Evolutionary conservation across 2,329 filamentous ascomycete species (phyloP), one percentile per base, ranked within the genome.

Genomic region (Aspergillus sojae): DNA sequence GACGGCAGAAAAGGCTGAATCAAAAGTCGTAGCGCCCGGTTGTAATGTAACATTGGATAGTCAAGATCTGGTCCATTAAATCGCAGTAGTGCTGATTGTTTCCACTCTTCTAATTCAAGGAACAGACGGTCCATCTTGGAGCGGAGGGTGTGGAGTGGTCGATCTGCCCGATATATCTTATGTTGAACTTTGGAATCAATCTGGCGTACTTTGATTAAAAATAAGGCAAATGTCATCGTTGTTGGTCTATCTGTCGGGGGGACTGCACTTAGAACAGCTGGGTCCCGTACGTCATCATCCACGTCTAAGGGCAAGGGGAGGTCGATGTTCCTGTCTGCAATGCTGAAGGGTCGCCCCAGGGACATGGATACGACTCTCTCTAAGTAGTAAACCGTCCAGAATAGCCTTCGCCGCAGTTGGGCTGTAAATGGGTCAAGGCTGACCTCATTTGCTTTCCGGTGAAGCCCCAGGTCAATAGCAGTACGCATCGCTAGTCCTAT

Each of bases 401-500:
- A 85, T 0, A 85, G 72, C 9, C 82, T 77, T 11, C 83, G 75
- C 19, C 81, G 77, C 68, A 82, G 77, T 58, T 84, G 81, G 4
- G 78, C 75, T 26, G 78, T 78, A 53, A 80, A 80, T 26, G 75
- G 76, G 53, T 81, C 74, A 34, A 81, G 67, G 57, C 76, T 75
- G 32, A 70, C 71, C 63, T 83, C 81, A 61, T 82, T 79, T 46
- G 80, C 79, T 61, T 80, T 82, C 53, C 81, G 76, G 63, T 85
- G 83, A 32, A 85, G 74, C 5, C 83, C 83, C 3, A 85, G 75
- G 62, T 85, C 83, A 56, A 85, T 83, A 59, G 81, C 82, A 9
- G 81, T 85, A 46, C 83, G 79, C 81, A 85, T 85, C 2, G 83
- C 83, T 21, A 85, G 75, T 14, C 83, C 83, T 48, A 84, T 82